Base-by-base conservation (phyloP, 306 rosid genomes). In the Phaseolus lunatus region DNA sequence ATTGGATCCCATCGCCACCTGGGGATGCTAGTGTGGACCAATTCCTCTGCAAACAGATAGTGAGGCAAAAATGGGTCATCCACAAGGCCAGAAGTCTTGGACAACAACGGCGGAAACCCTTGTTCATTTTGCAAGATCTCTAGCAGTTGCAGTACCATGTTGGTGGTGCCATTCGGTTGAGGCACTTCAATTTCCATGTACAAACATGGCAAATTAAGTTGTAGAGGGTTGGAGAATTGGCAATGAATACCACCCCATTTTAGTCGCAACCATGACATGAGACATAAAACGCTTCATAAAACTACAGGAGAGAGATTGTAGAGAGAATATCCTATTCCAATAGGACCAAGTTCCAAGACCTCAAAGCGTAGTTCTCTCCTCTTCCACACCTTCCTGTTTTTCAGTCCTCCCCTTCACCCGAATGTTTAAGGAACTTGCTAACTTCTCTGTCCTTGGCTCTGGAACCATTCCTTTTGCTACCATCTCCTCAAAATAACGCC, bases 401-500 rank as follows among this genome's bases (percentile, higher is more conserved):
- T 72, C 72, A 13, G 33, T 59, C 65, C 73, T 80, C 73, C 79
- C 78, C 48, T 61, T 85, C 73, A 31, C 8, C 77, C 79, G 81
- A 19, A 54, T 26, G 31, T 85, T 86, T 80, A 76, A 23, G 67
- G 85, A 74, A 57, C 72, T 53, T 39, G 82, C 50, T 68, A 93
- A 58, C 77, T 80, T 86, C 65, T 88, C 88, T 0, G 96, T 89
- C 68, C 70, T 88, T 0, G 92, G 88, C 81, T 91, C 94, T 1
- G 86, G 85, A 70, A 63, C 47, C 82, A 91, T 78, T 58, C 98
- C 98, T 85, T 91, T 91, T 3, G 86, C 77, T 52, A 61, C 82
- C 96, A 93, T 89, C 80, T 88, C 92, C 67, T 45, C 67, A 29
- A 78, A 87, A 82, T 87, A 91, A 2, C 87, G 89, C 82, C 79